Evolutionary conservation across 495 filamentous ascomycete genomes (phyloP).

Genomic region (Xylaria longipes): DNA sequence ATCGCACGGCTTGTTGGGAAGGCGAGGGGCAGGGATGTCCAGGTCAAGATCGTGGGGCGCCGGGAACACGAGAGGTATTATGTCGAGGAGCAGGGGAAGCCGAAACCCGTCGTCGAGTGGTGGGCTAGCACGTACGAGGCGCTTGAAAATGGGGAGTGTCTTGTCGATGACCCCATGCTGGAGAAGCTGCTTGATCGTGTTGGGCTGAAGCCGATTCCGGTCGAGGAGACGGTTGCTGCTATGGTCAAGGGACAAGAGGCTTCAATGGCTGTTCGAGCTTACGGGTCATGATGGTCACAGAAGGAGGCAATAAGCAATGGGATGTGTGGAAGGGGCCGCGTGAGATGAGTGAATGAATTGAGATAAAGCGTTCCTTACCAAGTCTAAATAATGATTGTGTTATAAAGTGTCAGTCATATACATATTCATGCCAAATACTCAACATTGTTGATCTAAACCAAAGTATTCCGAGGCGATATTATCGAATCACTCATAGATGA

Average conservation of each 20-base stretch:
- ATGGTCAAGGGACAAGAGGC: constrained; percentile 32
- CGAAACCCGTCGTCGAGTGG: constrained; percentile 47
- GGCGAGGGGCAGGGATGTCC: constrained; percentile 33
- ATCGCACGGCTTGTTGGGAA: constrained; percentile 42
- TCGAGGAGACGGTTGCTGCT: constrained; percentile 41
- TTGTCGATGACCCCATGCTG: constrained; percentile 48
- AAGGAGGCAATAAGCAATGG: not conserved
- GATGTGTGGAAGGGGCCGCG: not conserved
- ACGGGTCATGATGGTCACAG: not conserved
- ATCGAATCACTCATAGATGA: not conserved
- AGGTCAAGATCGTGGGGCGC: constrained; percentile 34
- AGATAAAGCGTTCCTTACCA: not conserved
- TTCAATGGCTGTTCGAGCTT: not conserved
- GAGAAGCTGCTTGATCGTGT: constrained; percentile 43
- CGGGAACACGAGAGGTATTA: constrained; percentile 51
- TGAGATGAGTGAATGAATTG: not conserved
- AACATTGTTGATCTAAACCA: not conserved
- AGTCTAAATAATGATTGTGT: not conserved
- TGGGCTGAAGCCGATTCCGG: constrained; percentile 42
- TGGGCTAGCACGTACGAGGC: constrained; percentile 55
- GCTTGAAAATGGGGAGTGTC: constrained; percentile 49
- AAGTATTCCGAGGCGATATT: not conserved
- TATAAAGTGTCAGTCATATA: not conserved
- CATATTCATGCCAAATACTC: not conserved
- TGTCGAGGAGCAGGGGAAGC: constrained; percentile 42